These are phyloP conservation scores for Penicillium coprophilum DNA, from an alignment of 495 filamentous ascomycete species.

Conservation along the genomic window DNA sequence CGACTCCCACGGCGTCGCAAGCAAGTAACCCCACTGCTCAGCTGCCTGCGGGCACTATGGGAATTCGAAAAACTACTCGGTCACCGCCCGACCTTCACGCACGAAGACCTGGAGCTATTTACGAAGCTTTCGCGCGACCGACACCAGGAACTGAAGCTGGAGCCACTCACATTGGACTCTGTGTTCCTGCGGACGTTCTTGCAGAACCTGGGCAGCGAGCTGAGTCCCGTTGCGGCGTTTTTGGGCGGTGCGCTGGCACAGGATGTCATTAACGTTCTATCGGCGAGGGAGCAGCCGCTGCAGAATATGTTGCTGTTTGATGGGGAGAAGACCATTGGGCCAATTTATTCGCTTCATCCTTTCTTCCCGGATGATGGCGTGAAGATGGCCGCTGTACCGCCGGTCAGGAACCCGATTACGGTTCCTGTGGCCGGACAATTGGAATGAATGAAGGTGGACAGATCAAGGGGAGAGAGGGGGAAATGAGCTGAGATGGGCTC, in stretches of 20 bases:
- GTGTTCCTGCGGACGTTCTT: slow-evolving; percentile 81
- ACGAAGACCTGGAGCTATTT: slow-evolving; percentile 64
- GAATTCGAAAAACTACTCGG: slow-evolving; percentile 62
- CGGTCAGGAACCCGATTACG: slow-evolving; percentile 28
- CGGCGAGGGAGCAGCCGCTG: slow-evolving; percentile 84
- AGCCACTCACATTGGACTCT: slow-evolving; percentile 69
- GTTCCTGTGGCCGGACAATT: slow-evolving; percentile 2
- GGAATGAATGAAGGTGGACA: neutral
- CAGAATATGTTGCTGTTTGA: slow-evolving; percentile 95
- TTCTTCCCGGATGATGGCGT: slow-evolving; percentile 49
- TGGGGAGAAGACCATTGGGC: slow-evolving; percentile 72
- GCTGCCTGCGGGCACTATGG: slow-evolving; percentile 81
- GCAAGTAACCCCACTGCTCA: slow-evolving; percentile 75
- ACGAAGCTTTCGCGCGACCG: slow-evolving; percentile 73
- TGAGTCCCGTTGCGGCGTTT: slow-evolving; percentile 86
- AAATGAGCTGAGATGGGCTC: neutral
- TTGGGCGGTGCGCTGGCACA: slow-evolving; percentile 88
- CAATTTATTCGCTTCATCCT: slow-evolving; percentile 80
- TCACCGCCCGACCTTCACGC: slow-evolving; percentile 55
- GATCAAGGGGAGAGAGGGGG: too few relatives aligned
- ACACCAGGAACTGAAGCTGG: slow-evolving; percentile 74
- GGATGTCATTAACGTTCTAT: slow-evolving; percentile 95
- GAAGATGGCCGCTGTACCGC: slow-evolving; percentile 32
- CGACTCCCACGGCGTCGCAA: slow-evolving; percentile 64
- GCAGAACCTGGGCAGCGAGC: slow-evolving; percentile 75